Conservation (phyloP, 495 filamentous ascomycete genomes). For the Talaromyces stipitatus region DNA sequence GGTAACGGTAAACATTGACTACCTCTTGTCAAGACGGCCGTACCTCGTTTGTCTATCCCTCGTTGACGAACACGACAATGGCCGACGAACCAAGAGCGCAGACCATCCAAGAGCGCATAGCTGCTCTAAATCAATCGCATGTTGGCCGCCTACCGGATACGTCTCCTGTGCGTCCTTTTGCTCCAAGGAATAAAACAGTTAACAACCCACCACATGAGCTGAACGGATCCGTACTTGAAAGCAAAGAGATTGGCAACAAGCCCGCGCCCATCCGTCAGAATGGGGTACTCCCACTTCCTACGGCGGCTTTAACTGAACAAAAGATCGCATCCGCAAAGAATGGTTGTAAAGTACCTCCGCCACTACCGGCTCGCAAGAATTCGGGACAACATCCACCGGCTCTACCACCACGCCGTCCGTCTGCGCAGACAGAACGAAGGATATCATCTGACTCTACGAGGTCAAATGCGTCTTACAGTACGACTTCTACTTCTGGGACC, state of each 20-base stretch:
- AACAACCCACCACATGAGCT: slow-evolving; percentile 38
- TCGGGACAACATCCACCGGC: slow-evolving; percentile 34
- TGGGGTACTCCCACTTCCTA: slow-evolving; percentile 20
- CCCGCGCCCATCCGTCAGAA: slow-evolving; percentile 19
- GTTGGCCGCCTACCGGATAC: slow-evolving; percentile 33
- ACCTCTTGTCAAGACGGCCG: neutral
- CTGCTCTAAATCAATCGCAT: slow-evolving; percentile 50
- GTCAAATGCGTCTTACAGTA: slow-evolving; percentile 31
- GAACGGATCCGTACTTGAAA: slow-evolving; percentile 22
- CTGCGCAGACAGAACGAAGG: slow-evolving; percentile 32
- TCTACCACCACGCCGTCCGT: slow-evolving; percentile 30
- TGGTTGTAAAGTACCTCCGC: slow-evolving; percentile 38
- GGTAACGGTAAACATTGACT: neutral
- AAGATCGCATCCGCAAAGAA: slow-evolving; percentile 14
- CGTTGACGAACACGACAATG: slow-evolving; percentile 9
- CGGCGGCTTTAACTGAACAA: slow-evolving; percentile 12
- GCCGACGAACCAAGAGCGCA: slow-evolving; percentile 32
- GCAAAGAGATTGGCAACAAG: slow-evolving; percentile 35
- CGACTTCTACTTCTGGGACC: slow-evolving; percentile 23
- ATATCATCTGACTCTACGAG: slow-evolving; percentile 31
- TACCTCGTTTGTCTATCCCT: neutral
- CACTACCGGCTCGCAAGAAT: slow-evolving; percentile 41
- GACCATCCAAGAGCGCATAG: slow-evolving; percentile 53
- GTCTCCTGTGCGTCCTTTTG: slow-evolving; percentile 26
- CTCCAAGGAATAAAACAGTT: slow-evolving; percentile 35